Evolutionary conservation across 352 stramenopile genomes (phyloP), one percentile per base, ranked within the genome.

Genomic region (Pythium guiyangense): DNA sequence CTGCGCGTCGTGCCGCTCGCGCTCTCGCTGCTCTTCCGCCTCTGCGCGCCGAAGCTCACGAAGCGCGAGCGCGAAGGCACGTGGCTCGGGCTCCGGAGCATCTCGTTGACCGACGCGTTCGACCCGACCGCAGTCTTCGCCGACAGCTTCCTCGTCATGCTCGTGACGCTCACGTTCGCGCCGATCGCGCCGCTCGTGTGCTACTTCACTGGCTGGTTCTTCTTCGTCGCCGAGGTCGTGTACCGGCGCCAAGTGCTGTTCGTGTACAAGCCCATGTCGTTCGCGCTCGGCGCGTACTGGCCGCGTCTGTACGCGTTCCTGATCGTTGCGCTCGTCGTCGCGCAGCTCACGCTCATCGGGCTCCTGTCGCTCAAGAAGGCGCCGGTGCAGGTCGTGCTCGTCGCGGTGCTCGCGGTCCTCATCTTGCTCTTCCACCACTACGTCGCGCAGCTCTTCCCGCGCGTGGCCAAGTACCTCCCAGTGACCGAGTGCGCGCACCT

Each of bases 331-430:
- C 72, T 94, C 18, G 63, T 94, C 4, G 70, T 94, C 20, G 67
- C 80, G 15, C 84, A 94, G 59, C 56, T 88, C 46, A 91, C 84
- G 26, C 67, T 94, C 39, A 74, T 94, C 22, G 84, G 84, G 22
- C 63, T 94, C 57, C 63, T 94, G 11, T 90, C 82, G 54, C 78
- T 94, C 52, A 94, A 94, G 64, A 77, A 89, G 48, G 67, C 69
- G 25, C 57, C 63, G 11, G 39, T 45, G n/a, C 64, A 58, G 35
- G 67, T 59, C 4, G 44, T 55, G 9, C 57, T 62, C 20, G 54
- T 66, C 5, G 55, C 69, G 0, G 54, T 67, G 11, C 67, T 80
- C 15, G 51, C 70, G 18, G 56, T 81, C 44, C 45, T 69, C 4
- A 70, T 88, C 25, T 40, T 89, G 54, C 52, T 92, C 0, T 88